Evolutionary conservation across 306 rosid species (phyloP).

Genomic region (Quillaja saponaria): DNA sequence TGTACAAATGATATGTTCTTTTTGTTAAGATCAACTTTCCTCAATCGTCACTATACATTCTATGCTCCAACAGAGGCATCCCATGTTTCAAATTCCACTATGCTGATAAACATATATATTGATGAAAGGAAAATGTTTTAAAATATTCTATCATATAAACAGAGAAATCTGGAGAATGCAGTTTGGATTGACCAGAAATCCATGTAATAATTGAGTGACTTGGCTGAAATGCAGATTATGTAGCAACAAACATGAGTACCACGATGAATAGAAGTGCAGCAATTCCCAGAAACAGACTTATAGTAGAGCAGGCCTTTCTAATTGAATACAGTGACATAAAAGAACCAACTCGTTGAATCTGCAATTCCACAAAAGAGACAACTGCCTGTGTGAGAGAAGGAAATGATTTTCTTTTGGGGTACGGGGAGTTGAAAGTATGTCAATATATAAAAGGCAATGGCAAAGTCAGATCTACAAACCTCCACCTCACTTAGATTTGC

Average conservation of each 20-base stretch:
- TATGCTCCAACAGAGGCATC: not conserved
- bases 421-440: not conserved
- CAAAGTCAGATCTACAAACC: not conserved
- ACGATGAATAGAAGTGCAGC: conserved; percentile 19
- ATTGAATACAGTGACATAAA: not conserved
- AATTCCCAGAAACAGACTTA: conserved; percentile 23
- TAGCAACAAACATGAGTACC: conserved; percentile 15
- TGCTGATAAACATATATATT: not conserved
- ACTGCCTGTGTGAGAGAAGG: not conserved
- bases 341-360: conserved; percentile 1
- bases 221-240: not conserved
- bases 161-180: not conserved
- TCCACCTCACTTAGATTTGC: conserved; percentile 17
- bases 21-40: too few relatives aligned
- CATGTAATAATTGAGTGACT: not conserved
- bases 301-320: conserved; percentile 23
- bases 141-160: not conserved
- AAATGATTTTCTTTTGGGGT: too few relatives aligned
- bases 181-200: not conserved
- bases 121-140: not conserved
- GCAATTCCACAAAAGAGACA: conserved; percentile 12
- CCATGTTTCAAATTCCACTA: not conserved
- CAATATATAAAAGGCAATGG: not conserved
- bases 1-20: too few relatives aligned
- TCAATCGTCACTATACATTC: not conserved